Evolutionary conservation across 1,284 basidiomycete genomes (phyloP).

Genomic region (Schizophyllum commune): DNA sequence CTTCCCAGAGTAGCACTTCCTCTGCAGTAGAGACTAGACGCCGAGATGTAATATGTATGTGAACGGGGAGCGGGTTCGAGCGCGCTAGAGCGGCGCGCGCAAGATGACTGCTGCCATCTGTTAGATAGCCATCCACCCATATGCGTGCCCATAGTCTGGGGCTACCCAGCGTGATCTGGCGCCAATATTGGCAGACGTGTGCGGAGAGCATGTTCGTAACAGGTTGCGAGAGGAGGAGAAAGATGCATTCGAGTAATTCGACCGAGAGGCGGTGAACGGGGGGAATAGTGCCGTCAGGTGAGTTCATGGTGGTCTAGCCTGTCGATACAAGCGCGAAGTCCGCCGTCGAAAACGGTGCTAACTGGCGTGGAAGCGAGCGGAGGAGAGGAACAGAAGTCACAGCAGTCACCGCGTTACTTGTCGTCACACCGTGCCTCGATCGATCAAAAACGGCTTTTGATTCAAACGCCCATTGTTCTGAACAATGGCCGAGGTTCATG

Average conservation of each 20-base stretch:
- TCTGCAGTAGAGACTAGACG: not conserved
- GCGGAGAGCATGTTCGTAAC: not conserved
- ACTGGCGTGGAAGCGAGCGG: not conserved
- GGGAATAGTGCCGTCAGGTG: not conserved
- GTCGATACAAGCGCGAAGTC: too few relatives aligned
- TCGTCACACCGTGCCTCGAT: not conserved
- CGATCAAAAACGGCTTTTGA: not conserved
- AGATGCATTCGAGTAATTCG: not conserved
- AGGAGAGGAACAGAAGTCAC: too few relatives aligned
- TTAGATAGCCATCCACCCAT: not conserved
- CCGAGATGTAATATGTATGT: not conserved
- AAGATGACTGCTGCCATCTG: not conserved
- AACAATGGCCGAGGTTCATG: conserved; percentile 79
- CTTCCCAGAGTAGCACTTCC: not conserved
- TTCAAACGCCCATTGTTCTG: not conserved
- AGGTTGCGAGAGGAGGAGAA: not conserved
- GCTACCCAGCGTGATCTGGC: not conserved
- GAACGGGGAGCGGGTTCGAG: not conserved
- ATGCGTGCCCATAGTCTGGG: not conserved
- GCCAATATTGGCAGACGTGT: not conserved
- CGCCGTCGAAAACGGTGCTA: not conserved
- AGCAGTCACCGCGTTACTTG: too few relatives aligned
- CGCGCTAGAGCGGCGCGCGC: not conserved
- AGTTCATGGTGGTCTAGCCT: not conserved
- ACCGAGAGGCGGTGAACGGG: not conserved